phyloP scores from a whole-genome alignment of 2,329 filamentous ascomycete species.

The Simplicillium sp. region DNA sequence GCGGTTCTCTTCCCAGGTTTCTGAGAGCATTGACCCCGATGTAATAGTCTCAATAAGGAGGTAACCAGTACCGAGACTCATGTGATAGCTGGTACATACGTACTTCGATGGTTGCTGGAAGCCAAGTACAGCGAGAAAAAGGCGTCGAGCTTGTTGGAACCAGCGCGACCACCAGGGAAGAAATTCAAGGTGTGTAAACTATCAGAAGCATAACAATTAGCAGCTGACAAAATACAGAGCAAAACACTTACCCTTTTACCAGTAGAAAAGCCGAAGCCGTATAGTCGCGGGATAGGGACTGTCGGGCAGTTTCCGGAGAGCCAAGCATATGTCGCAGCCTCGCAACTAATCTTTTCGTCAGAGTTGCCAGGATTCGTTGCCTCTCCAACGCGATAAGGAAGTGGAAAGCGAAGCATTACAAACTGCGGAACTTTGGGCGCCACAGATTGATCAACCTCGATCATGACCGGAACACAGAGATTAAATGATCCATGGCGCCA shows the following conservation, averaged over 20 bases:
- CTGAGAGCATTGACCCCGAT: constrained; percentile 11
- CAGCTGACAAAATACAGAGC: no score
- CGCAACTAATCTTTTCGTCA: constrained; percentile 27
- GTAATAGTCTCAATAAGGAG: constrained; percentile 12
- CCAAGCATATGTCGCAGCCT: constrained; percentile 13
- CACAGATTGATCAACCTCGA: no score
- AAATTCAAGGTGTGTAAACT: constrained; percentile 6
- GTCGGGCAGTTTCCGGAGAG: constrained; percentile 11
- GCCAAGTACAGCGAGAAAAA: constrained; percentile 5
- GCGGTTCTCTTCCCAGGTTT: constrained; percentile 11
- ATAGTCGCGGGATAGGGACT: constrained; percentile 15
- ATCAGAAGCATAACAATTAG: background rate
- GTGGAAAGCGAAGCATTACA: constrained; percentile 13
- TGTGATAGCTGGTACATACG: constrained; percentile 3
- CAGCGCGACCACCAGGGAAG: constrained; percentile 5
- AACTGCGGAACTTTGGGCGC: constrained; percentile 3
- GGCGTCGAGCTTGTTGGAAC: constrained; percentile 2
- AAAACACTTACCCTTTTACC: constrained; percentile 8
- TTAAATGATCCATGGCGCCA: constrained; percentile 22
- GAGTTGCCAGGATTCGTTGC: constrained; percentile 23
- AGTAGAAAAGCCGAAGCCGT: constrained; percentile 13
- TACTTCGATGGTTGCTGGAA: constrained; percentile 8
- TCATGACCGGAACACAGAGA: constrained; percentile 19
- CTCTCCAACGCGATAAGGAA: constrained; percentile 26
- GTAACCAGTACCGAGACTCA: constrained; percentile 9